Conservation (phyloP, 2,329 filamentous ascomycete genomes). For the Sporothrix pallida region DNA sequence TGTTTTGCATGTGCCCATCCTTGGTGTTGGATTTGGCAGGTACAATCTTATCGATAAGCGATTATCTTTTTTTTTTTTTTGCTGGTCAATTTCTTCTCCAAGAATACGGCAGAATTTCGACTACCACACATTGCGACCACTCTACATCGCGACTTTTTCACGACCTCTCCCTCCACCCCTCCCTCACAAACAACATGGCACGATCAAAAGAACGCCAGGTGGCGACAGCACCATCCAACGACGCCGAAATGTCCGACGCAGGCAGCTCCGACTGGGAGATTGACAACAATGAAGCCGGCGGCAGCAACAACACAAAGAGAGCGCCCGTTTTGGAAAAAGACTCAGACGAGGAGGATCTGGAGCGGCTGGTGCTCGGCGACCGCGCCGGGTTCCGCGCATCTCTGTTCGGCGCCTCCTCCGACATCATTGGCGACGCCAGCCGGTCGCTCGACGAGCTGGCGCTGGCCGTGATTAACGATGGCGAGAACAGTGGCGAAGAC, state of each 20-base stretch:
- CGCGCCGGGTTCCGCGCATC: slow-evolving; percentile 79
- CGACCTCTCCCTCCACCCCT: not conserved
- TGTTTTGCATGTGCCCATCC: not conserved
- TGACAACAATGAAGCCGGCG: slow-evolving; percentile 37
- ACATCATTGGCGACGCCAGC: slow-evolving; percentile 47
- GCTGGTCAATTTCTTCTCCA: slow-evolving; percentile 28
- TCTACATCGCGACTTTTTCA: not conserved
- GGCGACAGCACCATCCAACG: not conserved
- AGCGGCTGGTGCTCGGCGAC: slow-evolving; percentile 87
- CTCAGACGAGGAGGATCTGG: slow-evolving; percentile 81
- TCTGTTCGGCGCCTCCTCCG: slow-evolving; percentile 61
- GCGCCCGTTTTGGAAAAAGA: slow-evolving; percentile 67
- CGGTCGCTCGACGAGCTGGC: slow-evolving; percentile 47
- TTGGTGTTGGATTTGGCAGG: not conserved
- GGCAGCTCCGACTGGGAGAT: slow-evolving; percentile 42
- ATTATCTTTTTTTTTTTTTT: slow-evolving; percentile 32
- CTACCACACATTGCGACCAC: not conserved
- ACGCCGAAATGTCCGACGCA: slow-evolving; percentile 36
- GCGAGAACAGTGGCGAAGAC: slow-evolving; percentile 34
- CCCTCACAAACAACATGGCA: slow-evolving; percentile 17
- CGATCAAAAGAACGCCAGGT: slow-evolving; percentile 1
- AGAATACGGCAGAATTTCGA: slow-evolving; percentile 28
- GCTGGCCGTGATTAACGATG: slow-evolving; percentile 39
- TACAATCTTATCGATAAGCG: slow-evolving; percentile 33
- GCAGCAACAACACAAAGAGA: slow-evolving; percentile 34